Evolutionary conservation across 2,329 filamentous ascomycete genomes (phyloP).

Genomic region (Dactylonectria macrodidyma): DNA sequence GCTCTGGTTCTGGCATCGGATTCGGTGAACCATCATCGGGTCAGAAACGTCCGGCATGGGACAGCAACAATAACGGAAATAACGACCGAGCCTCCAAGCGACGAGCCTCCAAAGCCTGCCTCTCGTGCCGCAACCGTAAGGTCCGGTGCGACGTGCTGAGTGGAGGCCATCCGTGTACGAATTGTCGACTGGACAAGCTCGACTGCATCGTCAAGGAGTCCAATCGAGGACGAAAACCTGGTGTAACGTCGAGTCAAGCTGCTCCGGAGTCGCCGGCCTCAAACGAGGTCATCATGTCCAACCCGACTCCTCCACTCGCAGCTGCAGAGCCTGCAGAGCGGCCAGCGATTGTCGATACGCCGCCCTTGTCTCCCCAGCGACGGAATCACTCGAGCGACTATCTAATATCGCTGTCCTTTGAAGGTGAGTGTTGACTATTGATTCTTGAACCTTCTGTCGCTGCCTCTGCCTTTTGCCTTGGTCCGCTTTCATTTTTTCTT

Average conservation of each 20-base stretch:
- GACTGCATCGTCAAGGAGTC: conserved; percentile 38
- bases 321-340: conserved; percentile 1
- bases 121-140: conserved; percentile 42
- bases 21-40: too few species aligned
- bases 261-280: conserved; percentile 8
- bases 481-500: too few species aligned
- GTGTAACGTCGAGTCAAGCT: neutral
- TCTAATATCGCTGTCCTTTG: conserved; percentile 22
- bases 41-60: conserved; percentile 19
- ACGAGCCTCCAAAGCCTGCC: conserved; percentile 46
- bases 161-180: conserved; percentile 46
- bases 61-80: conserved; percentile 1
- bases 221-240: conserved; percentile 26
- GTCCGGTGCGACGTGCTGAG: conserved; percentile 47
- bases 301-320: neutral
- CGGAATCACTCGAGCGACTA: conserved; percentile 14
- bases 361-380: neutral
- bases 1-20: too few species aligned
- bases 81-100: conserved; percentile 30
- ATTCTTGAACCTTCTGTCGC: neutral
- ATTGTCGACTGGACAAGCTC: conserved; percentile 42
- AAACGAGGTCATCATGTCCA: neutral
- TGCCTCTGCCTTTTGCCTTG: too few species aligned
- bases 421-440: conserved; percentile 1
- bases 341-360: neutral